Base-by-base conservation (phyloP, 1,284 basidiomycete species). In the Rhodotorula sp. region DNA sequence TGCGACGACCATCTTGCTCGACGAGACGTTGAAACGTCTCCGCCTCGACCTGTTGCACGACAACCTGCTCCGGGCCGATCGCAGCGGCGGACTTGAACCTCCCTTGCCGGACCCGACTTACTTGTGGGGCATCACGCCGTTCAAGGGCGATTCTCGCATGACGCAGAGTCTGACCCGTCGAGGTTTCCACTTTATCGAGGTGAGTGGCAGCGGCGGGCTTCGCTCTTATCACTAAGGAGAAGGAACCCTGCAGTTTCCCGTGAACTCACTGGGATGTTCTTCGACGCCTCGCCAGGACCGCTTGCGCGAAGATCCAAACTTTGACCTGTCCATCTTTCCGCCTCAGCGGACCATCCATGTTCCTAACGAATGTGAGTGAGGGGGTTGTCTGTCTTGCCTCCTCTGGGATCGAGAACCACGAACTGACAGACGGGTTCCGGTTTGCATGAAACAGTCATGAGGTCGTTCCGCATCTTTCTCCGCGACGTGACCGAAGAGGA, bases 81-180 rank as follows among this genome's bases (percentile, higher is more conserved):
- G 60, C 20, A 53, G 62, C 42, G 53, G 26, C 26, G 63, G 54
- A 1, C 55, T 65, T n/a, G 44, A 49, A 29, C n/a, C 59, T 45
- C 67, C 59, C 44, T 55, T 45, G 26, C 70, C 70, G 14, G 42
- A 62, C n/a, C 59, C 60, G 18, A 65, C 54, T 37, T 68, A 56
- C 51, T 42, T 62, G 30, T 70, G 68, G 68, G 60, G 68, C 18
- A 59, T 68, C 60, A 68, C 66, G n/a, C 66, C 66, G n/a, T 71
- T 71, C 66, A 61, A 65, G 49, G 60, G 51, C 49, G 67, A 62
- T n/a, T 62, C 59, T 20, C 45, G 67, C 29, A 71, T 71, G 70
- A 68, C 63, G 26, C 67, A 71, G 46, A 48, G 46, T 29, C 26
- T 71, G 54, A 68, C 55, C 6, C 45, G 70, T 6, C 30, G 70